These are phyloP conservation scores for Biscogniauxia sp. DNA, from an alignment of 2,329 filamentous ascomycete species.

Conservation along the genomic window DNA sequence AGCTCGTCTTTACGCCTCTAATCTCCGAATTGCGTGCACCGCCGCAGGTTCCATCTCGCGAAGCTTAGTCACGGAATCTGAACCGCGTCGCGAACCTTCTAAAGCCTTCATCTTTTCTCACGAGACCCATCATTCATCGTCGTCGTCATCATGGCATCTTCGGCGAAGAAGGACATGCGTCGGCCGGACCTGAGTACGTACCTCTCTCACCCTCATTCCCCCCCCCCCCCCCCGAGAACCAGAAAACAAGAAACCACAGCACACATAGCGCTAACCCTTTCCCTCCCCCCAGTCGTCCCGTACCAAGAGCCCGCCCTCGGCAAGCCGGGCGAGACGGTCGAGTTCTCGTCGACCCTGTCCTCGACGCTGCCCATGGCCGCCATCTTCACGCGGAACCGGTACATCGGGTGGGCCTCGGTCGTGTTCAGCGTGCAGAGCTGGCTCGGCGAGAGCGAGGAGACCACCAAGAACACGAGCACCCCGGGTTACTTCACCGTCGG, in stretches of 20 bases:
- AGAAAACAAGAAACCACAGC: neutral
- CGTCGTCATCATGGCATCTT: slow-evolving; percentile 51
- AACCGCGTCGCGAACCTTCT: neutral
- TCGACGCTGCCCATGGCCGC: slow-evolving; percentile 94
- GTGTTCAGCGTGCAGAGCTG: slow-evolving; percentile 73
- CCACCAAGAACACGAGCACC: slow-evolving; percentile 62
- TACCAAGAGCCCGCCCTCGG: slow-evolving; percentile 70
- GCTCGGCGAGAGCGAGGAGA: slow-evolving; percentile 71
- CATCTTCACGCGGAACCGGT: slow-evolving; percentile 91
- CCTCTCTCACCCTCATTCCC: slow-evolving; percentile 2
- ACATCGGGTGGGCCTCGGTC: slow-evolving; percentile 68
- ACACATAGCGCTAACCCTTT: neutral
- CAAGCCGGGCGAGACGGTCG: slow-evolving; percentile 59
- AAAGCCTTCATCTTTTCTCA: neutral
- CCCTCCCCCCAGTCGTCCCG: slow-evolving; percentile 66
- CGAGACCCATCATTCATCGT: neutral
- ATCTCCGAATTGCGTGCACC: neutral
- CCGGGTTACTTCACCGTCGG: slow-evolving; percentile 71
- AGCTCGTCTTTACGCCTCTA: neutral
- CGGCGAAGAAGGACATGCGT: slow-evolving; percentile 69
- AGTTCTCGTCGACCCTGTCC: slow-evolving; percentile 68
- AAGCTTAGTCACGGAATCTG: neutral
- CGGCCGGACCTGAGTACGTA: slow-evolving; percentile 67
- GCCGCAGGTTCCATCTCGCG: too few species aligned
- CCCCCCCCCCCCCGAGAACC: neutral